Conservation (phyloP, 139 green algal genomes). For the Tetraselmis chui region DNA sequence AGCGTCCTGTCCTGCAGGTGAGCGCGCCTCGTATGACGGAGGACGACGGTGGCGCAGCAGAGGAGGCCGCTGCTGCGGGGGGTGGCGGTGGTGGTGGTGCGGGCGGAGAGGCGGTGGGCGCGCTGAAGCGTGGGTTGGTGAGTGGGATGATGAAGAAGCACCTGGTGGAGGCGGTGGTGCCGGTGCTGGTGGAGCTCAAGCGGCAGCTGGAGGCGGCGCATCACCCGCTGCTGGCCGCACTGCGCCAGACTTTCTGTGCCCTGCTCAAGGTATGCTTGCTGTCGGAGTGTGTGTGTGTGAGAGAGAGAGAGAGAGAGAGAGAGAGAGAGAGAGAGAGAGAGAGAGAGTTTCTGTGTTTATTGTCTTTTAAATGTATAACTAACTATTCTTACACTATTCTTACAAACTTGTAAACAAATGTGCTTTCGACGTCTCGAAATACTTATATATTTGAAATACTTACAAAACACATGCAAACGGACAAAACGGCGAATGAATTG, state of each 20-base stretch:
- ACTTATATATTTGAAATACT: no score
- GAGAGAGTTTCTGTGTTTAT: no score
- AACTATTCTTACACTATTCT: no score
- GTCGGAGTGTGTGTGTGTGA: no score
- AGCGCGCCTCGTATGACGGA: constrained; percentile 6
- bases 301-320: no score
- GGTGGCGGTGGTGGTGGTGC: constrained; percentile 16
- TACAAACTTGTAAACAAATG: no score
- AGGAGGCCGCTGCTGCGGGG: background rate
- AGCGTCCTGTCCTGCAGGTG: background rate
- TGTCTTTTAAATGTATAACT: no score
- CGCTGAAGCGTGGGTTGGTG: constrained; percentile 55
- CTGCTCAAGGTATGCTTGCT: no score
- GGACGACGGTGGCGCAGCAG: constrained; percentile 25
- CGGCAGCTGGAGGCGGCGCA: constrained; percentile 43
- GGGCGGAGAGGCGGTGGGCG: constrained; percentile 19
- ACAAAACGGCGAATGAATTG: no score
- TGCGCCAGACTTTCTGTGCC: constrained; percentile 51
- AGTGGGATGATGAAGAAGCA: constrained; percentile 79
- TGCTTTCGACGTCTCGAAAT: no score
- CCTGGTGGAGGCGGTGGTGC: constrained; percentile 73
- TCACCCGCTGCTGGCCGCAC: constrained; percentile 59
- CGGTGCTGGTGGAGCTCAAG: constrained; percentile 74
- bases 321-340: no score
- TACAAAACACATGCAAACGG: no score